Evolutionary conservation across 73 alveolate genomes (phyloP).

Genomic region (Paraurostyla sp.): DNA sequence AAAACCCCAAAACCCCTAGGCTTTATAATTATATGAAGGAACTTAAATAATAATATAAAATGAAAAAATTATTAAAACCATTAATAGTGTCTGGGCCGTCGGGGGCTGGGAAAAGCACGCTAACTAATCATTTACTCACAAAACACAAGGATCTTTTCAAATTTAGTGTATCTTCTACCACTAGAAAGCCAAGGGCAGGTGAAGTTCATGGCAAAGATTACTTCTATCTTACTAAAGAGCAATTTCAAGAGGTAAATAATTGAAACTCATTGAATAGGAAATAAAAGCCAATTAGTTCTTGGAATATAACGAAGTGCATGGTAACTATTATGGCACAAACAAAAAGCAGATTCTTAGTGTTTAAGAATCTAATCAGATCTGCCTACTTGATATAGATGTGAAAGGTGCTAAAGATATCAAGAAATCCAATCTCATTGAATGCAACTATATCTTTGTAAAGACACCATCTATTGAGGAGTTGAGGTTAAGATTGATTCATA

Average conservation of each 20-base stretch:
- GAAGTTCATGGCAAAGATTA: conserved; percentile 90
- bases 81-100: conserved; percentile 93
- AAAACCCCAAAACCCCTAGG: too few species aligned
- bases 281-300: conserved; percentile 76
- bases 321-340: conserved; percentile 91
- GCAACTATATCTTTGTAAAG: conserved; percentile 84
- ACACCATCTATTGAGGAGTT: conserved; percentile 78
- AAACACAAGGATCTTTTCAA: conserved; percentile 77
- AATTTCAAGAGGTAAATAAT: conserved; percentile 70
- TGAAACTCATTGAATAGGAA: conserved; percentile 23
- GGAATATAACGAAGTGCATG: conserved; percentile 86
- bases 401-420: conserved; percentile 86
- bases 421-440: conserved; percentile 43
- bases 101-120: conserved; percentile 95
- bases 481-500: neutral
- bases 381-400: conserved; percentile 92
- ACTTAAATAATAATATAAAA: too few species aligned
- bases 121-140: conserved; percentile 73
- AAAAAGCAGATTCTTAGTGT: conserved; percentile 75
- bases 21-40: too few species aligned
- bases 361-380: conserved; percentile 77
- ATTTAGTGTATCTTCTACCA: conserved; percentile 89
- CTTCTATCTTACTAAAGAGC: conserved; percentile 80
- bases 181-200: conserved; percentile 85
- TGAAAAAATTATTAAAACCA: conserved; percentile 11